A percentile compares a stretch with the other conserved stretches of the same genome.
Conservation (phyloP, 768 basidiomycete genomes). For the Saitozyma sp. region DNA sequence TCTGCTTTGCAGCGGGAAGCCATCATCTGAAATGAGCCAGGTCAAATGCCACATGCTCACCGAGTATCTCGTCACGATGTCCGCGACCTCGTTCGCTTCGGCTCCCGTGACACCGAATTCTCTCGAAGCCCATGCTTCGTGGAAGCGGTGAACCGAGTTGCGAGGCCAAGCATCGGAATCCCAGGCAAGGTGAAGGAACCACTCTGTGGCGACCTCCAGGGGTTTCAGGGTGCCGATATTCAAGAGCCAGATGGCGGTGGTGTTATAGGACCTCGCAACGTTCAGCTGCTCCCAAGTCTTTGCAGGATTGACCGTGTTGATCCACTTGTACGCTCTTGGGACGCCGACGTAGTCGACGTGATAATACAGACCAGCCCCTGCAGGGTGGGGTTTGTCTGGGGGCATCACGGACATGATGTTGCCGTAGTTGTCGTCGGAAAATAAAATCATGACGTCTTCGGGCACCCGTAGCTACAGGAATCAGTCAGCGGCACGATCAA, state of each 20-base stretch:
- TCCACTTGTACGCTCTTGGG: slow-evolving; percentile 70
- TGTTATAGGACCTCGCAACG: slow-evolving; percentile 63
- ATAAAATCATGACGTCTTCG: slow-evolving; percentile 22
- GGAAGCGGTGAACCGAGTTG: slow-evolving; percentile 60
- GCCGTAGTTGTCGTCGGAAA: slow-evolving; percentile 72
- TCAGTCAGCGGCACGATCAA: background rate
- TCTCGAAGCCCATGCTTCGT: slow-evolving; percentile 63
- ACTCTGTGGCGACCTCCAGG: slow-evolving; percentile 69
- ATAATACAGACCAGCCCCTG: slow-evolving; percentile 70
- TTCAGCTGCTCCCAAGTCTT: slow-evolving; percentile 66
- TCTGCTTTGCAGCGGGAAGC: slow-evolving; percentile 65
- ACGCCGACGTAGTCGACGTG: slow-evolving; percentile 65
- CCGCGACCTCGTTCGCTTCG: slow-evolving; percentile 55
- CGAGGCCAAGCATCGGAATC: slow-evolving; percentile 61
- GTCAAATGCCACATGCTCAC: slow-evolving; percentile 16
- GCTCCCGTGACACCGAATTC: slow-evolving; percentile 63
- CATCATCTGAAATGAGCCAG: slow-evolving; percentile 54
- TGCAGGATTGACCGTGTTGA: slow-evolving; percentile 52
- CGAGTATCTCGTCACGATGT: slow-evolving; percentile 56
- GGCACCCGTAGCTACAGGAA: slow-evolving; percentile 31
- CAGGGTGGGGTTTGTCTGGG: slow-evolving; percentile 24
- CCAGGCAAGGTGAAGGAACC: slow-evolving; percentile 67
- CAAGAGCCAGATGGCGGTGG: slow-evolving; percentile 66
- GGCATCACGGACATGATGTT: slow-evolving; percentile 66
- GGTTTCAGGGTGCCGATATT: slow-evolving; percentile 77